A percentile compares a stretch with the other conserved stretches of the same genome.
Conservation (phyloP, 768 basidiomycete species). For the Collybia sp. region DNA sequence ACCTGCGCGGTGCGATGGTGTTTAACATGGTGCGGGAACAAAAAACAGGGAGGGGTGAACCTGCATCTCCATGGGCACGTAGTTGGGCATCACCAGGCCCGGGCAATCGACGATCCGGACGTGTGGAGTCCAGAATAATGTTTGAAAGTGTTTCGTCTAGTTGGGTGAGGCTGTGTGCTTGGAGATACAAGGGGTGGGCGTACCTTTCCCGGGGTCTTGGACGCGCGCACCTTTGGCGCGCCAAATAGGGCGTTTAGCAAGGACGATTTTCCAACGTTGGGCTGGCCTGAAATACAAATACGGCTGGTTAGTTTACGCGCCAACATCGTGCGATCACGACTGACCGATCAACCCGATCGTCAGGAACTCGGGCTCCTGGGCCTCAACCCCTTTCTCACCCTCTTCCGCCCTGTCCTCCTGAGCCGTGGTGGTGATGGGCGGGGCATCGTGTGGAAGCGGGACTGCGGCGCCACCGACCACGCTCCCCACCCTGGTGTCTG, state of each 20-base stretch:
- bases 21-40: slow-evolving; percentile 2
- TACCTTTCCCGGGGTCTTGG: slow-evolving; percentile 85
- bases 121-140: slow-evolving; percentile 82
- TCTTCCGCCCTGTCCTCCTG: slow-evolving; percentile 18
- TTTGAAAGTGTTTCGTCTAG: slow-evolving; percentile 94
- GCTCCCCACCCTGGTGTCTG: slow-evolving; percentile 35
- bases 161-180: background rate
- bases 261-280: slow-evolving; percentile 95
- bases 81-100: slow-evolving; percentile 87
- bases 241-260: slow-evolving; percentile 91
- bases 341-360: slow-evolving; percentile 81
- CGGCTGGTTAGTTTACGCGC: too few species aligned
- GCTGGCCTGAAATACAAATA: slow-evolving; percentile 58
- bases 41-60: slow-evolving; percentile 25
- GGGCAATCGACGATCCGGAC: slow-evolving; percentile 94
- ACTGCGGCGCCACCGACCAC: slow-evolving; percentile 36
- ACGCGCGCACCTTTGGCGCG: slow-evolving; percentile 69
- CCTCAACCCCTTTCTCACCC: slow-evolving; percentile 15
- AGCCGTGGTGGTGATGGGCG: too few species aligned
- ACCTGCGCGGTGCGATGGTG: slow-evolving; percentile 47
- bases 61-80: slow-evolving; percentile 80
- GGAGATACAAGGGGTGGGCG: slow-evolving; percentile 2
- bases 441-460: slow-evolving; percentile 14
- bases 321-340: slow-evolving; percentile 1
- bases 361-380: slow-evolving; percentile 50